Evolutionary conservation across 1,139 yeast species (phyloP).

Genomic region (Suhomyces yuchorum): DNA sequence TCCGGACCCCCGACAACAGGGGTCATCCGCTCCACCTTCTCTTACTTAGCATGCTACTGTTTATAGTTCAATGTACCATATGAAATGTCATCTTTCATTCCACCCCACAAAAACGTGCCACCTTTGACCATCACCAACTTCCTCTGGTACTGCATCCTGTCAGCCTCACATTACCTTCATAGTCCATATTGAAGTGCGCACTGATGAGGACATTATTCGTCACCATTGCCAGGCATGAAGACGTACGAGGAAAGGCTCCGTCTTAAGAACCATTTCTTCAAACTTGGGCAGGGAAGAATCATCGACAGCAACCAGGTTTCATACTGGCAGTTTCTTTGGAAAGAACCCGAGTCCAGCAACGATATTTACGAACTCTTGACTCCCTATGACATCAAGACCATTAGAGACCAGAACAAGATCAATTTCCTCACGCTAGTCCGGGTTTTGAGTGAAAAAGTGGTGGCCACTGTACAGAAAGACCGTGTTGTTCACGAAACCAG

Average conservation of each 20-base stretch:
- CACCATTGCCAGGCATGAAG: slow-evolving; percentile 50
- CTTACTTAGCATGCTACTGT: neutral
- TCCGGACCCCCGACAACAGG: no score
- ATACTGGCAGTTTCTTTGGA: slow-evolving; percentile 55
- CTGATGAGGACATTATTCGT: neutral
- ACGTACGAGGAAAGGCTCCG: slow-evolving; percentile 66
- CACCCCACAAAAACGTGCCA: neutral
- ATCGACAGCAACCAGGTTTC: slow-evolving; percentile 45
- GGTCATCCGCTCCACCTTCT: no score
- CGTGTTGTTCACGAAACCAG: slow-evolving; percentile 2
- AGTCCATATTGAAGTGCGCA: neutral
- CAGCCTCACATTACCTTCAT: neutral
- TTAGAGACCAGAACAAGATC: slow-evolving; percentile 58
- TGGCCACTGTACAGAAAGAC: slow-evolving; percentile 17
- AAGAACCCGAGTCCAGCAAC: slow-evolving; percentile 31
- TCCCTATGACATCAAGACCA: slow-evolving; percentile 56
- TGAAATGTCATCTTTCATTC: neutral
- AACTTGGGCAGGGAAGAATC: slow-evolving; percentile 58
- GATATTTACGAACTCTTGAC: slow-evolving; percentile 55
- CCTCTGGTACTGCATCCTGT: neutral
- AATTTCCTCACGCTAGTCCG: slow-evolving; percentile 59
- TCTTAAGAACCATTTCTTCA: slow-evolving; percentile 62
- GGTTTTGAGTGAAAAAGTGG: slow-evolving; percentile 36
- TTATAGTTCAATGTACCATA: neutral
- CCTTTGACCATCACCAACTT: neutral